Base-by-base conservation (phyloP, 257 asterid species). In the Forsythia viridissima region DNA sequence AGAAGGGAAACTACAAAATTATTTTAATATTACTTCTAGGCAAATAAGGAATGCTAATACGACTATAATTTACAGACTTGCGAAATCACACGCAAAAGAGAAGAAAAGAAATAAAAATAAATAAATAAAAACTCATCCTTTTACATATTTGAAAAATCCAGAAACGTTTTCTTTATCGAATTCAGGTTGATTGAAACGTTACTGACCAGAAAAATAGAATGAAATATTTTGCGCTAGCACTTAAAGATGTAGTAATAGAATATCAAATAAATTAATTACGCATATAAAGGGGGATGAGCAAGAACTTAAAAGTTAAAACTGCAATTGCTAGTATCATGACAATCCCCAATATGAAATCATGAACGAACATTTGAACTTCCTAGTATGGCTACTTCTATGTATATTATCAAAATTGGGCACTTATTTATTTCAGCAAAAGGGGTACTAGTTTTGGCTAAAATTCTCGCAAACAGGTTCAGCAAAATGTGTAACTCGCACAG, bases 391-490 rank as follows among this genome's bases (percentile, higher is more conserved):
- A n/a, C 6, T 2, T 51, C 42, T 61, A 43, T 24, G 34, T 69
- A 59, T n/a, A 10, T 2, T 5, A 39, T 55, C 67, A 42, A 38
- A 57, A 20, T 40, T 73, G 65, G 24, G 41, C 34, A 38, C 52
- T 37, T 59, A 52, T 12, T 37, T 59, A 52, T 12, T 77, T 80
- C 51, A 36, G 72, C 76, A 57, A 43, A 43, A 18, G 77, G 75
- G 75, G 79, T 76, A 75, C 51, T 12, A 48, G 12, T 46, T 21
- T 15, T 52, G 76, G 69, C 41, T 51, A 37, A 24, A 69, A 82
- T 18, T 51, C 21, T 57, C 44, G 20, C 16, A 59, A 67, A 77
- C 30, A 36, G 36, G 36, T 39, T 21, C 77, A 74, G 4, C 69
- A 69, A 73, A 73, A 63, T 16, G 46, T 41, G 76, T 20, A 36